Evolutionary conservation across 2,329 filamentous ascomycete genomes (phyloP), one percentile per base, ranked within the genome.

Genomic region (Fusarium devonianum): DNA sequence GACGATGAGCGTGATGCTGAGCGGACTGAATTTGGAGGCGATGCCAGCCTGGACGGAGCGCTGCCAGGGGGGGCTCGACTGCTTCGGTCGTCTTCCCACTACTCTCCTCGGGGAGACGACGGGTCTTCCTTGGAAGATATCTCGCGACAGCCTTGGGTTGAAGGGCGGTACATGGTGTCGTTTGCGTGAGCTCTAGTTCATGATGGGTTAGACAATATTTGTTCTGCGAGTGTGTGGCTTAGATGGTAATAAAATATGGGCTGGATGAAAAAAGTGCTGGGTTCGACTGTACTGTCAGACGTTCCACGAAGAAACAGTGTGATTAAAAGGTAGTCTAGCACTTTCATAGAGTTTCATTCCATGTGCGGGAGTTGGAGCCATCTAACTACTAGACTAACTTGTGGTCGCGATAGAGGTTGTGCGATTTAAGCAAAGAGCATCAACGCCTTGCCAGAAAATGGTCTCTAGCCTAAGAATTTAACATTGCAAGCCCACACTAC

Each of bases 41-140:
- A 77, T 62, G 73, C 67, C 8, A 73, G 71, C 14, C 61, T 59
- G 1, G 71, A 76, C 46, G 74, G 74, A 6, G 58, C 62, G 3
- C 54, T 74, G 6, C 71, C 71, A 13, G 49, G 58, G 3, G 72
- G 71, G 1, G 47, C 56, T 12, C 62, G 57, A 19, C 62, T 67
- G 22, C 49, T 66, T 16, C 65, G 59, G 14, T 66, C 70, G 9
- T 63, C 62, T 11, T 72, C 69, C 4, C 67, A 68, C 16, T 75
- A 73, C 49, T 73, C 72, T 13, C 73, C 73, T 3, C 65, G 70
- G 7, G 73, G 73, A 13, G 73, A 76, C 41, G 73, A 75, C 49
- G 73, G 73, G 2, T 68, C 67, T 17, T 56, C 57, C 11, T 29
- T 73, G 29, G 69, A 71, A 19, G 69, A 71, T 29, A 32, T 55